Conservation (phyloP, 179 eudicot genomes). For the Silene vulgaris region DNA sequence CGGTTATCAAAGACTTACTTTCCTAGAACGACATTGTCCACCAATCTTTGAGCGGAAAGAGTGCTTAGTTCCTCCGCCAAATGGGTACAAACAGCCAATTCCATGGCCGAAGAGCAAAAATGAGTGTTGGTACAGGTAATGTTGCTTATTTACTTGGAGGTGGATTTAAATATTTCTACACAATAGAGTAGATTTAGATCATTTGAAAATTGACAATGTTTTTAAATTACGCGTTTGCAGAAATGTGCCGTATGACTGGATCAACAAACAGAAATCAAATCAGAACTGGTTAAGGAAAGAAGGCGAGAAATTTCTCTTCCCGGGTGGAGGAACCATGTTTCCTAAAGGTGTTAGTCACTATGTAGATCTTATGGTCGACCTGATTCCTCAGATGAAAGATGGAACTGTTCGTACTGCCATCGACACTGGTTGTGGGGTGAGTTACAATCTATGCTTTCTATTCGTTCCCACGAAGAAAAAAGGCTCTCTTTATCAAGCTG, state of each 20-base stretch:
- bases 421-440: conserved; percentile 99
- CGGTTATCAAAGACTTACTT: conserved; percentile 56
- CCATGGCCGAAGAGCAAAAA: conserved; percentile 94
- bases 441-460: conserved; percentile 28
- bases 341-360: conserved; percentile 76
- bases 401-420: conserved; percentile 88
- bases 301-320: conserved; percentile 85
- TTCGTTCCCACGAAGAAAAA: too few relatives aligned
- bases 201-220: background rate
- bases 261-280: conserved; percentile 79
- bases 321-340: conserved; percentile 98
- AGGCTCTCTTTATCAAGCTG: too few relatives aligned
- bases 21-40: conserved; percentile 92
- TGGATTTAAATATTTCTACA: too few relatives aligned
- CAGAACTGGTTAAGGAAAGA: conserved; percentile 86
- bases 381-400: conserved; percentile 75
- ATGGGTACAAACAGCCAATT: conserved; percentile 82
- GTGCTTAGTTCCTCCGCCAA: conserved; percentile 90
- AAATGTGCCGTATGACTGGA: conserved; percentile 96
- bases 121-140: conserved; percentile 95
- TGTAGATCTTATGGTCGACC: conserved; percentile 76
- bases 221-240: conserved; percentile 30
- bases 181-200: background rate
- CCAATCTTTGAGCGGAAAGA: conserved; percentile 68
- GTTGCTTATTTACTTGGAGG: background rate